Evolutionary conservation across 768 basidiomycete species (phyloP).

Genomic region (Crassisporium funariophilum): DNA sequence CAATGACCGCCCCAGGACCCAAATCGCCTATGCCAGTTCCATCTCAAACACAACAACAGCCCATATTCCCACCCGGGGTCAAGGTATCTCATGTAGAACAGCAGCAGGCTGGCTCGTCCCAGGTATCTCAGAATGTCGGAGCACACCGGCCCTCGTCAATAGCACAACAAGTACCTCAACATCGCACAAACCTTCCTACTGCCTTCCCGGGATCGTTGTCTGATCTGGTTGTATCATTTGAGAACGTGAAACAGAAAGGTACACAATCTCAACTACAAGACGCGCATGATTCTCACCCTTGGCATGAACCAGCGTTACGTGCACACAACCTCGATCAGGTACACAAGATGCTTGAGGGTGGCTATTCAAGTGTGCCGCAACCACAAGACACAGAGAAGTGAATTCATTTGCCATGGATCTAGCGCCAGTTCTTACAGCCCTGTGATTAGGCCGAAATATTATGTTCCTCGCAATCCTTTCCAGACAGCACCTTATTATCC

Average conservation of each 20-base stretch:
- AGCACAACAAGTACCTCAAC: slow-evolving; percentile 44
- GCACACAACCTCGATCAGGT: slow-evolving; percentile 89
- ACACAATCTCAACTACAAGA: neutral
- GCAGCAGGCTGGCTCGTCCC: slow-evolving; percentile 26
- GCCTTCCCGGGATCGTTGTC: slow-evolving; percentile 85
- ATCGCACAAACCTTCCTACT: slow-evolving; percentile 34
- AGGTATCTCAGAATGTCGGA: slow-evolving; percentile 40
- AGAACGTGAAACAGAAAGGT: slow-evolving; percentile 97
- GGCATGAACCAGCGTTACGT: slow-evolving; percentile 56
- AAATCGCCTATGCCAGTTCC: slow-evolving; percentile 41
- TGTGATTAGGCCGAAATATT: slow-evolving; percentile 84
- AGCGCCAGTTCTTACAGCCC: slow-evolving; percentile 9
- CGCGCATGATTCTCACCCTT: neutral
- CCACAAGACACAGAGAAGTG: slow-evolving; percentile 97
- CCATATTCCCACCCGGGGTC: slow-evolving; percentile 72
- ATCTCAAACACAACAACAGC: slow-evolving; percentile 55
- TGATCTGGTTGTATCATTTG: slow-evolving; percentile 92
- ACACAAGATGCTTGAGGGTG: slow-evolving; percentile 91
- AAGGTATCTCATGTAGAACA: slow-evolving; percentile 55
- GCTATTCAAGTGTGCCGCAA: slow-evolving; percentile 85
- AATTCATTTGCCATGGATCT: slow-evolving; percentile 12
- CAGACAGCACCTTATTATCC: slow-evolving; percentile 94
- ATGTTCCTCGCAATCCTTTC: slow-evolving; percentile 90
- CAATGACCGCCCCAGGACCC: slow-evolving; percentile 19
- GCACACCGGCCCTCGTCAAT: slow-evolving; percentile 59